phyloP scores from a whole-genome alignment of 768 basidiomycete genomes.

The Trametes gibbosa region DNA sequence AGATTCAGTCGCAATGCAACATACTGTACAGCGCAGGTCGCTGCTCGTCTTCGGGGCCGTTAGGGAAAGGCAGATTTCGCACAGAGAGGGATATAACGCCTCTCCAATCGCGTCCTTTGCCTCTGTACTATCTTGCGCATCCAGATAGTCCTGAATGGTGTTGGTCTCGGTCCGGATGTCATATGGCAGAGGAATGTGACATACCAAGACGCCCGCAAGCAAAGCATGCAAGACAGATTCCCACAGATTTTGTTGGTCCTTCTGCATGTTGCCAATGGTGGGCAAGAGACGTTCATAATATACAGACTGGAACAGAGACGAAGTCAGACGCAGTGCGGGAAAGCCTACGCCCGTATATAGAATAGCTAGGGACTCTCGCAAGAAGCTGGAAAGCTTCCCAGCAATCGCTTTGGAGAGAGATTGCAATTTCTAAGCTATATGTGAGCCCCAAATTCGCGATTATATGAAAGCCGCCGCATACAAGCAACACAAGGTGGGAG shows the following conservation, averaged over 20 bases:
- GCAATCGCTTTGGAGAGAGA: slow-evolving; percentile 36
- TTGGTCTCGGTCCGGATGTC: background rate
- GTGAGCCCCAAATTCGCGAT: background rate
- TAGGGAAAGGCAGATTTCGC: slow-evolving; percentile 37
- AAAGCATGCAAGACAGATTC: slow-evolving; percentile 43
- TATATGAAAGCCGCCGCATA: slow-evolving; percentile 25
- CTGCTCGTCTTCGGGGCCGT: slow-evolving; percentile 26
- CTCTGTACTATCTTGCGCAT: slow-evolving; percentile 24
- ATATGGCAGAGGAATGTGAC: slow-evolving; percentile 2
- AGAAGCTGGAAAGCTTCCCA: slow-evolving; percentile 37
- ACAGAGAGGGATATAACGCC: slow-evolving; percentile 32
- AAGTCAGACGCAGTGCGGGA: slow-evolving; percentile 41
- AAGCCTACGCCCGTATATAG: slow-evolving; percentile 41
- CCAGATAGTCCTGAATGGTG: slow-evolving; percentile 27
- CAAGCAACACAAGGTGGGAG: slow-evolving; percentile 43
- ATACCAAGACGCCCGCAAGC: slow-evolving; percentile 53
- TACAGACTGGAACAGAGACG: slow-evolving; percentile 39
- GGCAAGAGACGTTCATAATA: slow-evolving; percentile 38
- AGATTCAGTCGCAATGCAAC: background rate
- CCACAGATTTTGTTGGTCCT: slow-evolving; percentile 36
- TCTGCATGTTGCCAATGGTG: slow-evolving; percentile 20
- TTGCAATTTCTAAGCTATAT: slow-evolving; percentile 35
- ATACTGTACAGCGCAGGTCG: slow-evolving; percentile 29
- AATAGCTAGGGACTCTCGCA: slow-evolving; percentile 43
- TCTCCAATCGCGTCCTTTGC: slow-evolving; percentile 29